Evolutionary conservation across 768 basidiomycete species (phyloP), one percentile per base, ranked within the genome.

Genomic region (Pleurotus sapidus): DNA sequence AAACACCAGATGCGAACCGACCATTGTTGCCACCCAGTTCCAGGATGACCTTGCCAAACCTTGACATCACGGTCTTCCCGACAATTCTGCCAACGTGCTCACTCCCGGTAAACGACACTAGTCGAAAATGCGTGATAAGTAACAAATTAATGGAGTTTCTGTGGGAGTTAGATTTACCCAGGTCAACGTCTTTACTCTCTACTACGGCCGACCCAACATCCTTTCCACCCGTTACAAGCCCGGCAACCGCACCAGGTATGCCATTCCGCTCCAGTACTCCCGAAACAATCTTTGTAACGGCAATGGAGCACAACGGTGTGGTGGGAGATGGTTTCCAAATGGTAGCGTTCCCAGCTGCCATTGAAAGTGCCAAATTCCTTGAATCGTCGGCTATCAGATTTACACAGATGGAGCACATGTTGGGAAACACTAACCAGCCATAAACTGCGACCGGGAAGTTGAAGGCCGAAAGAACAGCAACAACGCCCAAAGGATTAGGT

Each of bases 11-110:
- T 56, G 43, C 63, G 59, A 57, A 57, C 77, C 55, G 70, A 93
- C 93, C 93, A 67, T 98, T 98, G 74, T 98, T 98, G 37, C 96
- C 96, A 23, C 95, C 95, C 43, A 98, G 77, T 68, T 98, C 96
- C 23, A 98, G 81, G 18, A 98, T 84, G 27, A 86, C 79, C 74
- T 96, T 93, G 17, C 95, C 95, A 70, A 95, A 96, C 60, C 93
- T 80, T 56, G 86, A 84, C 69, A 90, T 90, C 2, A 97, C 95
- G 59, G 77, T 79, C 74, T 85, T 86, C n/a, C 91, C 91, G n/a
- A 98, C 94, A 57, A 84, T 80, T 51, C 88, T 82, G 11, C 96
- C 96, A 55, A 93, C 86, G 53, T 78, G 77, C 70, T 98, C 96
- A 65, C 91, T 94, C 3, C 96, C 96, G 2, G 96, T 98, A 71